Evolutionary conservation across 108 stramenopile genomes (phyloP).

Genomic region (Skeletonema menzelii): DNA sequence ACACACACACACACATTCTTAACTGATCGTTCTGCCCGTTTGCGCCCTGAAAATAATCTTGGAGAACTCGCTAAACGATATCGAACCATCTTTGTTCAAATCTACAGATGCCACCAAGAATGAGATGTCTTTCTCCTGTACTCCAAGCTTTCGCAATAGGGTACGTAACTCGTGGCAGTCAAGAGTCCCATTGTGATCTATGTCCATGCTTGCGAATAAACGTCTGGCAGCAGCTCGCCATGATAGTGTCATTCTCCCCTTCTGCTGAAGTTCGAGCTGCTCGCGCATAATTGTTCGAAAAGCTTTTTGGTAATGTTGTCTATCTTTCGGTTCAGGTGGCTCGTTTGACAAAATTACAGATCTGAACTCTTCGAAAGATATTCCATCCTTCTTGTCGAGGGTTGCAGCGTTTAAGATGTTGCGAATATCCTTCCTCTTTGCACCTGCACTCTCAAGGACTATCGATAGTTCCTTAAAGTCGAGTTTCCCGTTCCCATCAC

Average conservation of each 20-base stretch:
- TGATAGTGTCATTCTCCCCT: background rate
- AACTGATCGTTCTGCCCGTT: no score
- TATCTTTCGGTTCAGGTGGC: background rate
- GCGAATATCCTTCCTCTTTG: conserved; percentile 7
- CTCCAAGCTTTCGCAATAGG: conserved; percentile 9
- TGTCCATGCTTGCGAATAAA: conserved; percentile 15
- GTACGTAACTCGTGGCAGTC: conserved; percentile 26
- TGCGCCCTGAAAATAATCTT: background rate
- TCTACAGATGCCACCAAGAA: conserved; percentile 21
- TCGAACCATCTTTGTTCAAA: conserved; percentile 12
- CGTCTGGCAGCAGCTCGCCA: conserved; percentile 16
- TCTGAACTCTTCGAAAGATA: conserved; percentile 22
- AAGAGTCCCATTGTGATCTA: conserved; percentile 17
- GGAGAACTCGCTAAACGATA: conserved; percentile 20
- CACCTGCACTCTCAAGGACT: conserved; percentile 2
- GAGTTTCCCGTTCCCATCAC: conserved; percentile 11
- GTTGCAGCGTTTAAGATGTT: conserved; percentile 8
- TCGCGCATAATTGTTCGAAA: conserved; percentile 12
- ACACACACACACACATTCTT: no score
- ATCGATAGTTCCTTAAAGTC: conserved; percentile 4
- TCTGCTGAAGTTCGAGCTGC: background rate
- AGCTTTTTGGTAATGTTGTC: conserved; percentile 7
- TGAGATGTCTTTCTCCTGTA: conserved; percentile 14
- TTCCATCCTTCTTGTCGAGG: conserved; percentile 7
- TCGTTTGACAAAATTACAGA: background rate